These are phyloP conservation scores for Geotrichum cucujoidarum DNA, from an alignment of 1,139 yeast species.

Conservation along the genomic window DNA sequence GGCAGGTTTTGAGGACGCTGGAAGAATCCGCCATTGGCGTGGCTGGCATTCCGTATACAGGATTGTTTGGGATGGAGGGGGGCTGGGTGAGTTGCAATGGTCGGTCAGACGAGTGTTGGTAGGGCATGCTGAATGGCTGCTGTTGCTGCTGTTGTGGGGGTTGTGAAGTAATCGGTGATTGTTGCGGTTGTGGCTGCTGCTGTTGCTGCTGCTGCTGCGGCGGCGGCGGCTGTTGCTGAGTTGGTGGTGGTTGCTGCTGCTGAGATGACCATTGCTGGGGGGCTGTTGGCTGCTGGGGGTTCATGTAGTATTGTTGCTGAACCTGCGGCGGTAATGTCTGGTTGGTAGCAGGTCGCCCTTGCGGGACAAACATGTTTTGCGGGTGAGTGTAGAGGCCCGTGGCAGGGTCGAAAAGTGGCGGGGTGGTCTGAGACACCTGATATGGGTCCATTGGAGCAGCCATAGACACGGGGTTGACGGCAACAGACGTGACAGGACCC, in stretches of 20 bases:
- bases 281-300: neutral
- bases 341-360: neutral
- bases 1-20: constrained; percentile 7
- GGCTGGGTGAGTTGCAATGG: neutral
- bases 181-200: neutral
- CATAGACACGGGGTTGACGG: neutral
- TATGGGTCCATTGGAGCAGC: neutral
- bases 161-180: neutral
- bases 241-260: no score
- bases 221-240: no score
- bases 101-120: neutral
- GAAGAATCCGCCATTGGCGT: neutral
- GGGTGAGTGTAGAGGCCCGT: neutral
- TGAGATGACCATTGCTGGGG: no score
- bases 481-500: neutral
- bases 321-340: neutral
- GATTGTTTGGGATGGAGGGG: neutral
- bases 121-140: neutral
- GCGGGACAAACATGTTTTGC: neutral
- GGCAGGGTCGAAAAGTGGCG: neutral
- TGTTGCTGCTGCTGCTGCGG: no score
- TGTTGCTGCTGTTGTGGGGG: neutral
- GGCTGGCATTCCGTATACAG: neutral
- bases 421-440: neutral
- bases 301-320: neutral